Evolutionary conservation across 768 basidiomycete species (phyloP), one percentile per base, ranked within the genome.

Genomic region (Amanita inopinata): DNA sequence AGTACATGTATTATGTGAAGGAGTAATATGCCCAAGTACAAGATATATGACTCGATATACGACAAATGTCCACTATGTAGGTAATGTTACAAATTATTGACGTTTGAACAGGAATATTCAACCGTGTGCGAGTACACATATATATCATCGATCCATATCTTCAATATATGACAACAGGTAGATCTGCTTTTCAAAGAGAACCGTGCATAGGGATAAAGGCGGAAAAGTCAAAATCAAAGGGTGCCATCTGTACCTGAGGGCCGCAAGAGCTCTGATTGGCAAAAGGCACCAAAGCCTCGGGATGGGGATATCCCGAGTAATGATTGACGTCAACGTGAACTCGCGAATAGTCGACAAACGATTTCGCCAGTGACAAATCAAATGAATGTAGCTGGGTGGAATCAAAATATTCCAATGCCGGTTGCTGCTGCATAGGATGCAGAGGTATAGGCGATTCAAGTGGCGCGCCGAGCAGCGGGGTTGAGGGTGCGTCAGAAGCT

Each of bases 401-500:
- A 24, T 42, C 41, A 33, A 24, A 42, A 24, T 42, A 42, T 3
- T 42, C 41, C 2, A 15, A 4, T n/a, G 36, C 5, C 8, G n/a
- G 36, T 22, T 9, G 36, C 11, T 18, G 7, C 11, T n/a, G n/a
- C 36, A 37, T 27, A 10, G 33, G 41, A 12, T 42, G 43, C 25
- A 36, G 22, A 3, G 43, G 25, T 14, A 44, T 27, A n/a, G 34
- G 17, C 1, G 34, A 17, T 1, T 28, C 43, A n/a, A 37, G 24
- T 10, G 35, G 43, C 12, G 30, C 9, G 24, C 43, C 12, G 19
- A 20, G 35, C 2, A 44, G 22, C n/a, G 43, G 43, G 4, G 43
- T 44, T 27, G 22, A 25, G n/a, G 43, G 43, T 5, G 34, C 25
- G 9, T 44, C 43, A 23, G 43, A 44, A 30, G 34, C 35, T 19